Percentiles rank a stretch among this genome's conserved stretches.
These are phyloP conservation scores for Plasmodium adleri DNA, from an alignment of 169 alveolate genomes.

Conservation along the genomic window DNA sequence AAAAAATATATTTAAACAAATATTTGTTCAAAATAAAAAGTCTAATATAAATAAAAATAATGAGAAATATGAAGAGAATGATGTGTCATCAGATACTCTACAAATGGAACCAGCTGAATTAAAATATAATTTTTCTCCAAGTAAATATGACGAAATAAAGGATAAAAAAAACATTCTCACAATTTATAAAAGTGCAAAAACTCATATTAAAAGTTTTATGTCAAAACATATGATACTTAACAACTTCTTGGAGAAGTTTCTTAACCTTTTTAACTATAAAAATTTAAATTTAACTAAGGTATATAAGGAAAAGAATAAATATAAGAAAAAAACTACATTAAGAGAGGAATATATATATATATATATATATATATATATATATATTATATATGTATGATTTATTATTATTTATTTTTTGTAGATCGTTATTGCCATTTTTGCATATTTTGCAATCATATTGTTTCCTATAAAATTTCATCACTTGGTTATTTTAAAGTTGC, in stretches of 20 bases:
- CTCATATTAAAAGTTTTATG: conserved; percentile 49
- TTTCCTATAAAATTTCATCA: conserved; percentile 71
- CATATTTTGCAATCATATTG: conserved; percentile 40
- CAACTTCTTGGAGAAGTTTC: conserved; percentile 50
- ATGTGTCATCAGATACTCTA: conserved; percentile 35
- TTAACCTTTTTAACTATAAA: conserved; percentile 65
- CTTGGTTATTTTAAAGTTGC: conserved; percentile 56
- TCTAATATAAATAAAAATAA: conserved; percentile 17
- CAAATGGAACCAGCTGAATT: conserved; percentile 37
- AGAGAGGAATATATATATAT: background rate
- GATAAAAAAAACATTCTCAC: conserved; percentile 49
- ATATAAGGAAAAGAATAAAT: background rate
- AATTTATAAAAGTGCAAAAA: conserved; percentile 55
- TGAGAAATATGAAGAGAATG: conserved; percentile 54
- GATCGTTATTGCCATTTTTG: conserved; percentile 58
- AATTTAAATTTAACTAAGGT: conserved; percentile 73
- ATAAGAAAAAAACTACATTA: background rate
- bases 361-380: background rate
- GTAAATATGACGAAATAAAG: conserved; percentile 61
- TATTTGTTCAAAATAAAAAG: conserved; percentile 69
- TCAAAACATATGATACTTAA: conserved; percentile 67
- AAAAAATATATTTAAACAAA: conserved; percentile 70
- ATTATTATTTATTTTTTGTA: conserved; percentile 9
- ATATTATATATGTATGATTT: background rate
- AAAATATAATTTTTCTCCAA: conserved; percentile 28